Conservation (phyloP, 257 asterid genomes). For the Cordia subcordata region DNA sequence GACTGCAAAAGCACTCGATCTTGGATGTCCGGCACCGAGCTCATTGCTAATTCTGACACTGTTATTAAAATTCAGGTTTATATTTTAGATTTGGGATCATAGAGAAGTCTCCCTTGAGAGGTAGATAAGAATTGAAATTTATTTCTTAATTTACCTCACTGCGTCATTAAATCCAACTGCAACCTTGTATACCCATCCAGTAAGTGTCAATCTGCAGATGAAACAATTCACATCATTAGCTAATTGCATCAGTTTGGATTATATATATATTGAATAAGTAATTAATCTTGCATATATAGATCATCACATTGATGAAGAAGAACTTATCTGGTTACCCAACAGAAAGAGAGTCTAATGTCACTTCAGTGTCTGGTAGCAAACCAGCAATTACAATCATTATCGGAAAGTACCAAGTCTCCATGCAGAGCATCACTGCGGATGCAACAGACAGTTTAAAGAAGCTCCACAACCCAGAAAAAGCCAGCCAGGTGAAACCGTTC, state of each 20-base stretch:
- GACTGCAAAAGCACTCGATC: constrained; percentile 25
- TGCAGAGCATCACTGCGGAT: constrained; percentile 25
- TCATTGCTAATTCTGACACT: constrained; percentile 33
- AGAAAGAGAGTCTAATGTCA: constrained; percentile 18
- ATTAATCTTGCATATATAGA: background rate
- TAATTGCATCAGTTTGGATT: too few species aligned
- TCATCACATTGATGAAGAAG: background rate
- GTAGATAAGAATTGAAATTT: background rate
- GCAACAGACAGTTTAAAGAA: constrained; percentile 20
- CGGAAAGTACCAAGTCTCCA: constrained; percentile 20
- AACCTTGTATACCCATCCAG: constrained; percentile 31
- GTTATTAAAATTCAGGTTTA: background rate
- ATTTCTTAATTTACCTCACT: constrained; percentile 34
- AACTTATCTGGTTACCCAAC: constrained; percentile 8
- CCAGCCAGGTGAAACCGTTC: constrained; percentile 18
- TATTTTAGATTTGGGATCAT: too few species aligned
- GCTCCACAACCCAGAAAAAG: constrained; percentile 22
- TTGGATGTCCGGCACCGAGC: constrained; percentile 30
- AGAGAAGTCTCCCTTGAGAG: too few species aligned
- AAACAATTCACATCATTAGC: background rate
- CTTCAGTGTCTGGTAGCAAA: constrained; percentile 17
- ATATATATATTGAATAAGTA: too few species aligned
- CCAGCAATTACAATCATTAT: constrained; percentile 19
- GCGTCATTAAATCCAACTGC: constrained; percentile 37
- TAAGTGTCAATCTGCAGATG: constrained; percentile 23